Percentiles rank a stretch among this genome's conserved stretches.
These are phyloP conservation scores for Ilyonectria mors-panacis DNA, from an alignment of 2,329 filamentous ascomycete species.

Conservation along the genomic window DNA sequence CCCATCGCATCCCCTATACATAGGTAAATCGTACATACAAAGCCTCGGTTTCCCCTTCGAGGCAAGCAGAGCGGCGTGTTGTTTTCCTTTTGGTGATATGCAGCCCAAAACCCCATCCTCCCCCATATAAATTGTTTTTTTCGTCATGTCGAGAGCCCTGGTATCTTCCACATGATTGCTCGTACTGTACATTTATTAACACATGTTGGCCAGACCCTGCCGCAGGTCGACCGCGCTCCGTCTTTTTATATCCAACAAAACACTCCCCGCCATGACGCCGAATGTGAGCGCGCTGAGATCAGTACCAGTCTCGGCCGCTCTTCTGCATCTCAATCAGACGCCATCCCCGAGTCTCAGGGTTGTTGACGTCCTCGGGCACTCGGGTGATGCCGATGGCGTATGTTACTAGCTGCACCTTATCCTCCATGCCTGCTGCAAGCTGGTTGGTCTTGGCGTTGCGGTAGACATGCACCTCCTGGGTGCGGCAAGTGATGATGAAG, in stretches of 20 bases:
- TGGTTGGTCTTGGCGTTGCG: conserved; percentile 90
- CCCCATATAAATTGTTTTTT: conserved; percentile 39
- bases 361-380: conserved; percentile 94
- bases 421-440: conserved; percentile 97
- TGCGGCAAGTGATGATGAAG: conserved; percentile 96
- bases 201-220: conserved; percentile 43
- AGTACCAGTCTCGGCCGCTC: conserved; percentile 89
- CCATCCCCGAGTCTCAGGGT: conserved; percentile 97
- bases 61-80: conserved; percentile 54
- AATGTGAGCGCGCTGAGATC: conserved; percentile 44
- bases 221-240: conserved; percentile 30
- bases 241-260: conserved; percentile 44
- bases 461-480: conserved; percentile 98
- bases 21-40: conserved; percentile 51
- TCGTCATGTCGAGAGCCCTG: conserved; percentile 43
- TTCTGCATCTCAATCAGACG: conserved; percentile 98
- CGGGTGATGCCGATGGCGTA: conserved; percentile 98
- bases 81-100: conserved; percentile 40
- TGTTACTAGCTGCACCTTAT: conserved; percentile 97
- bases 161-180: conserved; percentile 47
- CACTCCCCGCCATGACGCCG: conserved; percentile 42
- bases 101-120: conserved; percentile 44
- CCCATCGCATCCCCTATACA: conserved; percentile 29
- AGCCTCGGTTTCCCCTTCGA: conserved; percentile 41
- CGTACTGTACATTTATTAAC: conserved; percentile 54